Evolutionary conservation across 331 rosid species (phyloP), one percentile per base, ranked within the genome.

Genomic region (Quercus lobata): DNA sequence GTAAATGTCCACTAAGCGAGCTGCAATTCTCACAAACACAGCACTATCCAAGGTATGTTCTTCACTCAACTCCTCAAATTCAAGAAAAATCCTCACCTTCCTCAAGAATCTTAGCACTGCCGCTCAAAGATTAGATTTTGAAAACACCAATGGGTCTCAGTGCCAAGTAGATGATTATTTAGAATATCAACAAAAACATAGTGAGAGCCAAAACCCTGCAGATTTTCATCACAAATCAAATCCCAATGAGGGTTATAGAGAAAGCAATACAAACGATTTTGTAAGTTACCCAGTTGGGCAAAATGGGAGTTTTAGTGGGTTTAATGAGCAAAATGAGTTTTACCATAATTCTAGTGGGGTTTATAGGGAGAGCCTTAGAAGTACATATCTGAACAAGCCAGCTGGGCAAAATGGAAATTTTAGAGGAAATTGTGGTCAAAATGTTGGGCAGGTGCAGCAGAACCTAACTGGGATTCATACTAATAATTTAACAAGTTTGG

Each of bases 61-160:
- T 60, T 71, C 80, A 56, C 46, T 52, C 29, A 35, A 27, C 81
- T 71, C 44, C 34, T 30, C 56, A 41, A 60, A 34, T 35, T 60
- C 68, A 16, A 14, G 54, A 22, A 72, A 58, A 58, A 15, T 30
- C 37, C 49, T 74, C 46, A 44, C 70, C 44, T 30, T 69, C 55
- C 71, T 72, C 32, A 82, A 74, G 66, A 82, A 37, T 72, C 71
- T 82, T 16, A 82, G 81, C 76, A 55, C 49, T 53, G 71, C 78
- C 10, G 56, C 78, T 41, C 76, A 81, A 63, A 77, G 78, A 32
- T 75, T 70, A 57, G 85, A 82, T 34, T 62, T 63, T 57, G 78
- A 63, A 75, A 71, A 37, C 17, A 71, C 44, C 37, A 56, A 72
- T 82, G 85, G 85, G 19, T 60, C 72, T 77, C 70, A 77, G 3